Percentiles rank a stretch among this genome's conserved stretches.
Evolutionary conservation across 768 basidiomycete genomes (phyloP).

Genomic region (Strobilomyces echinocephalus): DNA sequence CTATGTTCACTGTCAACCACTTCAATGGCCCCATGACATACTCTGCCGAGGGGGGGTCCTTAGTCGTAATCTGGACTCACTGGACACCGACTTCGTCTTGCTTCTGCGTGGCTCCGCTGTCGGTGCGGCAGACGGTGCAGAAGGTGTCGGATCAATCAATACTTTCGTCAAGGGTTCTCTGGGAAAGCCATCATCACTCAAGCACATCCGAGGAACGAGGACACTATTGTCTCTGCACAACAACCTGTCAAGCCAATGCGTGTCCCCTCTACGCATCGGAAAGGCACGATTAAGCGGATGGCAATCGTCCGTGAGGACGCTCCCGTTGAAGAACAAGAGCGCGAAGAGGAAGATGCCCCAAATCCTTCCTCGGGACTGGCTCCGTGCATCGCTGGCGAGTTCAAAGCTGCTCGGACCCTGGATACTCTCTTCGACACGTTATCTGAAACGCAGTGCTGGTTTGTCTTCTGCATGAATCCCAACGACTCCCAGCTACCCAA

Average conservation of each 20-base stretch:
- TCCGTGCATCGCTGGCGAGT: constrained; percentile 82
- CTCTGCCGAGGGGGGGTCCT: constrained; percentile 83
- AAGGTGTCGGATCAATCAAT: constrained; percentile 77
- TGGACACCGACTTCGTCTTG: constrained; percentile 91
- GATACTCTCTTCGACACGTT: constrained; percentile 84
- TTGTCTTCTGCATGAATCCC: constrained; percentile 87
- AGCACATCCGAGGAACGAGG: constrained; percentile 87
- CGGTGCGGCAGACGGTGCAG: constrained; percentile 41
- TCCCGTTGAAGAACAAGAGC: constrained; percentile 42
- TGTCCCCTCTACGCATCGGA: constrained; percentile 82
- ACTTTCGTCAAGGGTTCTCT: constrained; percentile 91
- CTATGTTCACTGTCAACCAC: constrained; percentile 88
- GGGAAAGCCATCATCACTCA: constrained; percentile 87
- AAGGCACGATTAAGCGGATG: constrained; percentile 61
- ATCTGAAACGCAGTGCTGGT: constrained; percentile 87
- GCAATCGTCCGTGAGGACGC: constrained; percentile 31
- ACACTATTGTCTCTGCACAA: constrained; percentile 92
- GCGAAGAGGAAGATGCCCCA: constrained; percentile 39
- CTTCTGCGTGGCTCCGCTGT: constrained; percentile 64
- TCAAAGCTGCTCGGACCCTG: constrained; percentile 75
- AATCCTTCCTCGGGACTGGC: constrained; percentile 30
- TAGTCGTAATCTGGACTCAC: constrained; percentile 79
- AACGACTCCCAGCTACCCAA: constrained; percentile 95
- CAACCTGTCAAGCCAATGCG: constrained; percentile 94
- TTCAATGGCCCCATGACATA: constrained; percentile 91